Base-by-base conservation (phyloP, 75 land plant genomes). In the Picea sitchensis region DNA sequence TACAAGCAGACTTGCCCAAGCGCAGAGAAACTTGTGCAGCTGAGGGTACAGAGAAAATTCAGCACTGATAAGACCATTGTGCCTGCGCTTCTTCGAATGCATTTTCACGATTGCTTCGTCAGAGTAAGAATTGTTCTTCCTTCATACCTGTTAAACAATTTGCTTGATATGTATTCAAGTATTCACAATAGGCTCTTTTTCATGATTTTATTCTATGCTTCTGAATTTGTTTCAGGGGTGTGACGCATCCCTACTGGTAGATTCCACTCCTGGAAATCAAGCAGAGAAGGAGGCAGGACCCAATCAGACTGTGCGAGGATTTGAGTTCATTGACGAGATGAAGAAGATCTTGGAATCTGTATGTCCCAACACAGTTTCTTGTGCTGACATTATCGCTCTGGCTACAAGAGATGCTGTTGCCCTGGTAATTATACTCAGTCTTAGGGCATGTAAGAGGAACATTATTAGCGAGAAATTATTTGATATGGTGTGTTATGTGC, bases 31-130 rank as follows among this genome's bases (percentile, higher is more conserved):
- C 51, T 83, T 11, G 67, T 86, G 30, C 61, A 60, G 65, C 31
- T 61, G 23, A 80, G 57, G 11, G 82, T 86, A 20, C 65, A 75
- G 75, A 68, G 26, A 51, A 36, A 58, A 11, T 80, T 76, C 65
- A 13, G 12, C 4, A 18, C 20, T 2, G 82, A 86, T 75, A 79
- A 76, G 61, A 84, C 82, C 60, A 84, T 86, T 77, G 72, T 64
- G 1, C 75, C 87, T 32, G 87, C 82, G 9, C 79, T 86, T 18
- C 82, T 86, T 44, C 86, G 87, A 31, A 80, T 86, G 78, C 74
- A 58, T 71, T 86, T 86, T 65, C 87, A 86, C 59, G 87, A 86
- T 75, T 81, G 84, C 36, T 86, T 86, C 30, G 87, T 86, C 64
- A 59, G 41, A 77, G 87, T 86, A 86, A 69, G 60, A 51, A 51